Conservation (phyloP, 306 rosid genomes). For the Glycine latifolia region DNA sequence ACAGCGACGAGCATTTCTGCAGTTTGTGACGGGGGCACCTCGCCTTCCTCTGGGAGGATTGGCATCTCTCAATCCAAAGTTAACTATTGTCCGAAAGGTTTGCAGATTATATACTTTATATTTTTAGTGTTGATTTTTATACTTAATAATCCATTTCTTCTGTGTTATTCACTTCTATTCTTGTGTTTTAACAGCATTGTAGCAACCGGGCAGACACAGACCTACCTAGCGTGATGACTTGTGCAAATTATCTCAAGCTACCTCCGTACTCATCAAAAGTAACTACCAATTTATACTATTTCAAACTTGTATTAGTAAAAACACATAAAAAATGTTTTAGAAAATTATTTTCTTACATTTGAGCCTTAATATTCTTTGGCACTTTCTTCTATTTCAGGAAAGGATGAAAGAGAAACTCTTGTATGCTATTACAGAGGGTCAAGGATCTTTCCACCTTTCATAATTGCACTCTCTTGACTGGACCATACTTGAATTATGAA, state of each 20-base stretch:
- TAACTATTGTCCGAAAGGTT: conserved; percentile 95
- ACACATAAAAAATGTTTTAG: background rate
- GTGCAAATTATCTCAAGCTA: conserved; percentile 97
- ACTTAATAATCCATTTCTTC: conserved; percentile 10
- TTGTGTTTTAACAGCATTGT: conserved; percentile 67
- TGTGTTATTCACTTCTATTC: background rate
- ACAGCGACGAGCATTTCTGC: conserved; percentile 87
- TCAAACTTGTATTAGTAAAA: background rate
- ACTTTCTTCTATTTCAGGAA: conserved; percentile 65
- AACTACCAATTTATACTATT: conserved; percentile 29
- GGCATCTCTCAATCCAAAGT: conserved; percentile 94
- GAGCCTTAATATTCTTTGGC: conserved; percentile 8
- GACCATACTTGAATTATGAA: conserved; percentile 47
- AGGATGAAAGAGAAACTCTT: conserved; percentile 89
- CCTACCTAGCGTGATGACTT: conserved; percentile 98
- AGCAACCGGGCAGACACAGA: conserved; percentile 73
- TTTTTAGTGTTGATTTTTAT: background rate
- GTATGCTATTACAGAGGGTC: conserved; percentile 95
- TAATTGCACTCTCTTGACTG: conserved; percentile 44
- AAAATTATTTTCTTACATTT: background rate
- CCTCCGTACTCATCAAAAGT: conserved; percentile 97
- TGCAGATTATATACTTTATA: background rate
- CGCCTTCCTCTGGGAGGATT: conserved; percentile 97
- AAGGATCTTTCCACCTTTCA: conserved; percentile 98
- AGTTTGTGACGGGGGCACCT: conserved; percentile 97